Evolutionary conservation across 164 flowering plant genomes (phyloP), one percentile per base, ranked within the genome.

Genomic region (Houttuynia cordata): DNA sequence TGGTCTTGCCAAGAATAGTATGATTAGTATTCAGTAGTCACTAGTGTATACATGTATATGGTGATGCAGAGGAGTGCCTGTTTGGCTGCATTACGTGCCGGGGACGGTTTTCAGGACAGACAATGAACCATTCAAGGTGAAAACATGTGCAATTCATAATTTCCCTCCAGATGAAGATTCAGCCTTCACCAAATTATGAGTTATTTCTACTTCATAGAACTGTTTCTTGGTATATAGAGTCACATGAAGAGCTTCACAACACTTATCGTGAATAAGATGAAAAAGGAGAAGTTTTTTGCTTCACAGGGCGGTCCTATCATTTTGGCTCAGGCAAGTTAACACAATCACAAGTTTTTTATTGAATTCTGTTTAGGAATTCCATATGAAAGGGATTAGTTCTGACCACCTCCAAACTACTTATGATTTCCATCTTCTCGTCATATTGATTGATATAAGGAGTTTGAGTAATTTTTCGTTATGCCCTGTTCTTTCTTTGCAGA

Each of bases 301-400:
- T 78, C 96, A n/a, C 99, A 90, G 71, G 97, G 99, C 62, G 99
- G 99, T 57, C 97, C 96, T 30, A 94, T 94, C 61, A 91, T 94
- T 66, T 75, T 94, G 76, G 70, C 97, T n/a, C 99, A 94, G 96
- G 99, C 75, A 82, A 72, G 83, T 73, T 19, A 52, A 56, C 40
- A 60, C 19, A 17, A 45, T 45, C 49, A 45, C 15, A 45, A 3
- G 49, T 7, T 45, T 8, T 12, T 45, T 17, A 45, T 17, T 45
- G 14, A 17, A 45, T 45, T 45, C 2, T 45, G 49, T 17, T 45
- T 10, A 42, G 15, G 4, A 14, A 10, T 10, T 42, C 12, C 17
- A 1, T 42, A 1, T 42, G 49, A 14, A 8, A 4, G 4, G 37
- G 37, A 30, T 2, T 30, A 30, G 37, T 6, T 2, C 4, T 30